Percentiles rank a stretch among this genome's conserved stretches.
Evolutionary conservation across 2,329 filamentous ascomycete genomes (phyloP).

Genomic region (Coniella vitis): DNA sequence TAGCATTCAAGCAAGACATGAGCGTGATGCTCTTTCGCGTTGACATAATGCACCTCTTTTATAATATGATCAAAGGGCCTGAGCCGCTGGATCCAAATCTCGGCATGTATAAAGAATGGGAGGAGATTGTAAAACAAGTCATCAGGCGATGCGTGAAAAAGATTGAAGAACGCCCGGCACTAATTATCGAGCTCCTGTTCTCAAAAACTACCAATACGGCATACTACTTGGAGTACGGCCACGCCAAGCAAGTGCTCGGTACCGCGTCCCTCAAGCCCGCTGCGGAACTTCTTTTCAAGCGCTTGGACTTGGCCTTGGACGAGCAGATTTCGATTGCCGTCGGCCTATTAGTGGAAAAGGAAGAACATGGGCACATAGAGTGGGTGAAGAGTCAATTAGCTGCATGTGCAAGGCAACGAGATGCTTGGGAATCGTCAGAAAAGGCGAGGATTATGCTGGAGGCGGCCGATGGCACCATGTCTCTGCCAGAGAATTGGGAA

Average conservation of each 20-base stretch:
- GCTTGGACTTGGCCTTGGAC: conserved; percentile 23
- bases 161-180: conserved; percentile 74
- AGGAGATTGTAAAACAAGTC: conserved; percentile 79
- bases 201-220: conserved; percentile 80
- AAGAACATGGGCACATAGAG: conserved; percentile 64
- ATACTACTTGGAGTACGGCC: conserved; percentile 85
- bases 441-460: conserved; percentile 47
- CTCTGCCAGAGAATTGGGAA: conserved; percentile 21
- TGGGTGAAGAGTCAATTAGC: conserved; percentile 73
- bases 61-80: conserved; percentile 87
- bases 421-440: conserved; percentile 69
- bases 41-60: conserved; percentile 82
- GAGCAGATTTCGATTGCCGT: conserved; percentile 72
- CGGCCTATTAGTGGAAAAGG: conserved; percentile 71
- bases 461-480: conserved; percentile 19
- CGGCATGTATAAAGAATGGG: conserved; percentile 78
- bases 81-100: conserved; percentile 63
- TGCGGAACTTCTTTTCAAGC: conserved; percentile 77
- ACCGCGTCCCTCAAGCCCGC: conserved; percentile 59
- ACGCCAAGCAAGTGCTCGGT: conserved; percentile 68
- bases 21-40: conserved; percentile 82
- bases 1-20: conserved; percentile 92
- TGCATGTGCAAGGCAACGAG: conserved; percentile 64
- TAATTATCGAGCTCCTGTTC: conserved; percentile 89
- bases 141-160: conserved; percentile 77